Conservation (phyloP, 352 stramenopile species). For the Phytophthora palmivora region DNA sequence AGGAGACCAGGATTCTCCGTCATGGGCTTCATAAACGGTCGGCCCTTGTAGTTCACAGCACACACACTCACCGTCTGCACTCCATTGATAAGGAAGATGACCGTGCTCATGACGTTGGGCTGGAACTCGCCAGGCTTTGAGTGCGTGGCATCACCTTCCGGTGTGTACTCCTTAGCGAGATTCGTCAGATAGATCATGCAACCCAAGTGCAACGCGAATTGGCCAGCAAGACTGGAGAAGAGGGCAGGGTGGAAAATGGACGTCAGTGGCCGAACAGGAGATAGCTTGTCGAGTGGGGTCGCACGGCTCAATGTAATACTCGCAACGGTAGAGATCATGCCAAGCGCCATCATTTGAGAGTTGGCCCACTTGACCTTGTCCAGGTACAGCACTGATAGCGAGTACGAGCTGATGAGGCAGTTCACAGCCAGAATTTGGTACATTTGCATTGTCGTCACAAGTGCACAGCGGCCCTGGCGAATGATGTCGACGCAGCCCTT, state of each 20-base stretch:
- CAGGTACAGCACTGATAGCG: constrained; percentile 98
- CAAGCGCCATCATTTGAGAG: constrained; percentile 93
- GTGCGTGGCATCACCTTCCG: constrained; percentile 78
- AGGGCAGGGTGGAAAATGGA: constrained; percentile 96
- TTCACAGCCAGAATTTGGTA: constrained; percentile 99
- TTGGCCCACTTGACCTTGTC: constrained; percentile 99
- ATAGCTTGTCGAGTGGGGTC: constrained; percentile 95
- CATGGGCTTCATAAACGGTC: constrained; percentile 99
- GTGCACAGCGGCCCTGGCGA: constrained; percentile 97
- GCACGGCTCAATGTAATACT: constrained; percentile 90
- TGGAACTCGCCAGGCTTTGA: constrained; percentile 93
- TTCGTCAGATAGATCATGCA: constrained; percentile 94
- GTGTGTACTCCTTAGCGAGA: constrained; percentile 91
- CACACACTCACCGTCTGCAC: constrained; percentile 98
- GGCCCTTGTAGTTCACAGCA: constrained; percentile 98
- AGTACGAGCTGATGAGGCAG: constrained; percentile 98
- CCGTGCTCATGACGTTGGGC: constrained; percentile 98
- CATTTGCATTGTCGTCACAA: constrained; percentile 99
- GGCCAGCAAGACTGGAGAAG: constrained; percentile 94
- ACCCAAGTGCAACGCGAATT: constrained; percentile 96
- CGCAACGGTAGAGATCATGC: constrained; percentile 88
- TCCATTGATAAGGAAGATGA: constrained; percentile 97
- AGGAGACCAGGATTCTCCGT: constrained; percentile 97
- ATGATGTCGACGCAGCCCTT: constrained; percentile 96
- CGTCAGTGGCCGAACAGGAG: constrained; percentile 91